phyloP scores from a whole-genome alignment of 2,329 filamentous ascomycete genomes.

The Botryotinia narcissicola region DNA sequence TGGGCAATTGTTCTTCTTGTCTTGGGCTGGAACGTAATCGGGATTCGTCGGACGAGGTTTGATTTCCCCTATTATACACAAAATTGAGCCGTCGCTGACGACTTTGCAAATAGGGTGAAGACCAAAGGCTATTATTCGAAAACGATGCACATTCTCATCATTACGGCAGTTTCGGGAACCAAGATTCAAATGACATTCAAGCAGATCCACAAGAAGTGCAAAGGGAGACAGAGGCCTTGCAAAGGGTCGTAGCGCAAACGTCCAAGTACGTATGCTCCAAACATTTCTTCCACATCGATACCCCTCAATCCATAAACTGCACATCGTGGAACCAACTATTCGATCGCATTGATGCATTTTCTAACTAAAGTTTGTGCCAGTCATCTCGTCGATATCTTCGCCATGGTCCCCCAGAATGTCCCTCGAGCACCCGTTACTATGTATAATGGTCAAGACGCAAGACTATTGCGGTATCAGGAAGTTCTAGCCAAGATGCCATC shows the following conservation, averaged over 20 bases:
- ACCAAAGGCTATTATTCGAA: constrained; percentile 54
- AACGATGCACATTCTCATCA: constrained; percentile 56
- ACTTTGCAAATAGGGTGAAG: constrained; percentile 33
- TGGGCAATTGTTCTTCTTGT: constrained; percentile 63
- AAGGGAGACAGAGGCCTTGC: constrained; percentile 62
- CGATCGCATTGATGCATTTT: neutral
- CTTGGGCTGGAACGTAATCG: constrained; percentile 49
- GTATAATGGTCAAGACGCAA: constrained; percentile 55
- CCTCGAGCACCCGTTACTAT: constrained; percentile 39
- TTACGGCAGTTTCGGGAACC: constrained; percentile 62
- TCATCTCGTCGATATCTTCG: constrained; percentile 67
- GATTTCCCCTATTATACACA: constrained; percentile 25
- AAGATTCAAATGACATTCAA: constrained; percentile 49
- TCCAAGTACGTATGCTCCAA: constrained; percentile 51
- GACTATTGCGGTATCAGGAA: constrained; percentile 58
- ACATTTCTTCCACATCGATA: constrained; percentile 18
- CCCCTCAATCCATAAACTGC: neutral
- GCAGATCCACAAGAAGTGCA: constrained; percentile 61
- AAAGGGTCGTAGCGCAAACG: constrained; percentile 61
- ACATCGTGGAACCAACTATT: neutral
- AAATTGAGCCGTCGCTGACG: neutral
- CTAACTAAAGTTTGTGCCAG: constrained; percentile 41
- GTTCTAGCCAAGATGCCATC: constrained; percentile 58
- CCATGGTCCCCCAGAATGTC: constrained; percentile 55
- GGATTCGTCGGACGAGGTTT: constrained; percentile 56